phyloP scores from a whole-genome alignment of 192 early-diverging fungal species.

The Backusella westeae region DNA sequence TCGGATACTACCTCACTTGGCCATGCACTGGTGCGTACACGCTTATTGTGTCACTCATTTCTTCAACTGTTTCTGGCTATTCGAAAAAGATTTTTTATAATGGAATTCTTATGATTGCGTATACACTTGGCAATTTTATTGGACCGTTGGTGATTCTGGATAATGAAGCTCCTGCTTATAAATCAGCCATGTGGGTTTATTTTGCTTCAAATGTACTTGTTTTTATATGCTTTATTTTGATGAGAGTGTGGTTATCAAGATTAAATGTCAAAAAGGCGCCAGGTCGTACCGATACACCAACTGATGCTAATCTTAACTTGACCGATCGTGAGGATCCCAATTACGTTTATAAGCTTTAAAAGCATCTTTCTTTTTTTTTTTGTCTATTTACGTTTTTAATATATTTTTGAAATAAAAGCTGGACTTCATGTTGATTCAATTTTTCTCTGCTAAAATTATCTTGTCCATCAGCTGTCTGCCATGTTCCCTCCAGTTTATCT shows the following conservation, averaged over 20 bases:
- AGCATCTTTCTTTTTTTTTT: not conserved
- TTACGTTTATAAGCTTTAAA: conserved; percentile 14
- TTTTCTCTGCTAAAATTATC: no score
- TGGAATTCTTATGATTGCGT: conserved; percentile 1
- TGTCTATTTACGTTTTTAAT: not conserved
- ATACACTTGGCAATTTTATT: conserved; percentile 15
- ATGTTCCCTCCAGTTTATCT: no score
- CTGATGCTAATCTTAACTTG: conserved; percentile 10
- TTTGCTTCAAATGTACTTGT: not conserved
- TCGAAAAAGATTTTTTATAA: conserved; percentile 16
- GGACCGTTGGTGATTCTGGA: conserved; percentile 17
- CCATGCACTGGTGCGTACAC: not conserved
- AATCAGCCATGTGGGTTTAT: not conserved
- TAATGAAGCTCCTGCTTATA: conserved; percentile 1
- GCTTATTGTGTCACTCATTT: not conserved
- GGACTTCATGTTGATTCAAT: no score
- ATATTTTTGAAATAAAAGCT: not conserved
- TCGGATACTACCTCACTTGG: conserved; percentile 11
- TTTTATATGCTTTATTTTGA: not conserved
- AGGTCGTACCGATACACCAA: not conserved
- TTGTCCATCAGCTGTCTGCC: no score
- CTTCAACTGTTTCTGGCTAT: conserved; percentile 3
- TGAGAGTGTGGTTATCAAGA: not conserved
- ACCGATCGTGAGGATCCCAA: conserved; percentile 24
- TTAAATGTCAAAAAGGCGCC: not conserved